Base-by-base conservation (phyloP, 805 yeast genomes). In the Diddensiella caesifluorescens region DNA sequence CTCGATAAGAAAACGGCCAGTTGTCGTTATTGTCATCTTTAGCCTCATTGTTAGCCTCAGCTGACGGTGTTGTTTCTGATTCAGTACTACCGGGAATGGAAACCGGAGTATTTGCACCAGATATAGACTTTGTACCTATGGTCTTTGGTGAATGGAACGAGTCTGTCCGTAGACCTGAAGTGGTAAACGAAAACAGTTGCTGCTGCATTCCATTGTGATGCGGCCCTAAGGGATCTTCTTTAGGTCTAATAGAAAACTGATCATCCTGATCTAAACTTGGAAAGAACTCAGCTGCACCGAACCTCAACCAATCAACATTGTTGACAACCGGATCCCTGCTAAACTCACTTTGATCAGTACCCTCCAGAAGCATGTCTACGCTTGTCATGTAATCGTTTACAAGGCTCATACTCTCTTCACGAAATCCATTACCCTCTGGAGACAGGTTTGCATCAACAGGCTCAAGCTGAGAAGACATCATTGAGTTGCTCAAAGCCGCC, bases 231-330 rank as follows among this genome's bases (percentile, higher is more conserved):
- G n/a, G n/a, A n/a, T n/a, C n/a, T n/a, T n/a, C n/a, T n/a, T n/a
- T n/a, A n/a, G n/a, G n/a, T 12, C 18, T 22, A 22, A n/a, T 26
- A 12, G 25, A 4, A 4, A 15, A 15, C 26, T 19, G 25, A 34
- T 15, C 12, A 4, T 34, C 37, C 21, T 23, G 15, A 6, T 19
- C 39, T 4, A 22, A 10, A 4, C 30, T 4, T 35, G 29, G 30
- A 23, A 25, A 15, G 21, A 28, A 19, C 13, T 38, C 22, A n/a
- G 25, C 26, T n/a, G 41, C 28, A 32, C 33, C 36, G 16, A 27
- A 31, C 23, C 42, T 27, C 33, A 42, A 19, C 41, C 45, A 42
- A 26, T 42, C 42, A 12, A 31, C 38, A 20, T 37, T 37, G 19
- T 28, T 29, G 5, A 27, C 45, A 16, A 37, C 22, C 15, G 16